Evolutionary conservation across 1,284 basidiomycete genomes (phyloP).

Genomic region (Leccinum subspadiceum): DNA sequence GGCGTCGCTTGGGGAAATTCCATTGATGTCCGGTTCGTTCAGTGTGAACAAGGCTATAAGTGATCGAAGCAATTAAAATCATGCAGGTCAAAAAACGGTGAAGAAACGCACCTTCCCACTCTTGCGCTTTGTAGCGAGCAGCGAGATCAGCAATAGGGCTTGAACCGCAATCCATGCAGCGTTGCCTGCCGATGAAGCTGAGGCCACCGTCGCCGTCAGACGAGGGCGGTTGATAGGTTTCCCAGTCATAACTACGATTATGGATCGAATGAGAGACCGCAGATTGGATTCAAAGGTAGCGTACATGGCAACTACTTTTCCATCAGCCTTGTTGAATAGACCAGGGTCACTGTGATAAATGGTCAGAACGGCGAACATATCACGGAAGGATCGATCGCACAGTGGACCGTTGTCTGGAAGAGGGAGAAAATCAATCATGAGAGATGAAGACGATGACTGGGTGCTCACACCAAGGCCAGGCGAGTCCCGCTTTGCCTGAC

Average conservation of each 20-base stretch:
- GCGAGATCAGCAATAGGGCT: conserved; percentile 35
- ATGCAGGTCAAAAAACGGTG: background rate
- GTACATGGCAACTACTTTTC: conserved; percentile 36
- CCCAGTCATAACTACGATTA: conserved; percentile 34
- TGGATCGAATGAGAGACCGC: background rate
- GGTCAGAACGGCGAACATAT: background rate
- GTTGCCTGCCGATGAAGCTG: conserved; percentile 40
- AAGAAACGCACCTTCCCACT: conserved; percentile 30
- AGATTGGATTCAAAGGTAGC: background rate
- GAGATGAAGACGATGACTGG: background rate
- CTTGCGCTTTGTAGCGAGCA: conserved; percentile 31
- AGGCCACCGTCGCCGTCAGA: conserved; percentile 34
- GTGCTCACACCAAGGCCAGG: conserved; percentile 27
- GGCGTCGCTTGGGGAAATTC: conserved; percentile 28
- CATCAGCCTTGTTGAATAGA: conserved; percentile 26
- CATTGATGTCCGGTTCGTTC: conserved; percentile 36
- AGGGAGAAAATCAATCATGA: conserved; percentile 7
- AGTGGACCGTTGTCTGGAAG: conserved; percentile 19
- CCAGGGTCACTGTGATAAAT: conserved; percentile 26
- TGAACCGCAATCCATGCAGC: conserved; percentile 36
- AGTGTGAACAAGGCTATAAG: conserved; percentile 35
- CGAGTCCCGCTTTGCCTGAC: conserved; percentile 25
- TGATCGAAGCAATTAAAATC: background rate
- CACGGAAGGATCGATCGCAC: conserved; percentile 8
- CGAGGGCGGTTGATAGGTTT: conserved; percentile 36